Percentiles rank a stretch among this genome's conserved stretches.
phyloP scores from a whole-genome alignment of 331 rosid genomes.

The Acacia concinna region DNA sequence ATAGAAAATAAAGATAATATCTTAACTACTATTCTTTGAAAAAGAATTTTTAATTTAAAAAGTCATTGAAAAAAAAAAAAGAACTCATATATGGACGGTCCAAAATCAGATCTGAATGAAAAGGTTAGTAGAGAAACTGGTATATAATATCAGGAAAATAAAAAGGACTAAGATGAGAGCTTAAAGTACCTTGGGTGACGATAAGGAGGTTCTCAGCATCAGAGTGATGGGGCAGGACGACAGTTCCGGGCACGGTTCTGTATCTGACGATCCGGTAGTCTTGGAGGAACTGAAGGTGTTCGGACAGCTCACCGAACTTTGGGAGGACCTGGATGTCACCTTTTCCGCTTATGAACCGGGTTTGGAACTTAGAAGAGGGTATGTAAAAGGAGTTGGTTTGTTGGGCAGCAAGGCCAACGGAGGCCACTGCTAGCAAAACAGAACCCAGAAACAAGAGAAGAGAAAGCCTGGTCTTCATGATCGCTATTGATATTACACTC shows the following conservation, averaged over 20 bases:
- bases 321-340: constrained; percentile 48
- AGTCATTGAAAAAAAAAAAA: too few relatives aligned
- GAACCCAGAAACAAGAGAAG: constrained; percentile 36
- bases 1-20: too few relatives aligned
- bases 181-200: constrained; percentile 39
- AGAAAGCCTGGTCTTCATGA: constrained; percentile 37
- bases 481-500: neutral
- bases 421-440: constrained; percentile 39
- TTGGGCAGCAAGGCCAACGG: neutral
- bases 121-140: too few relatives aligned
- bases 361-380: constrained; percentile 29
- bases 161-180: neutral
- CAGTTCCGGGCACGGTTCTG: constrained; percentile 47
- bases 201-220: constrained; percentile 53
- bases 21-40: too few relatives aligned
- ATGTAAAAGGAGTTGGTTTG: constrained; percentile 53
- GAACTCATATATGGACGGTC: too few relatives aligned
- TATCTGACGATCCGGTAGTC: constrained; percentile 40
- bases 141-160: neutral
- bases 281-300: constrained; percentile 42
- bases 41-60: too few relatives aligned
- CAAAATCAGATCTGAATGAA: too few relatives aligned
- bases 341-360: constrained; percentile 29
- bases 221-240: constrained; percentile 54
- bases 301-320: constrained; percentile 35